Evolutionary conservation across 306 rosid genomes (phyloP).

Genomic region (Gastrolobium bilobum): DNA sequence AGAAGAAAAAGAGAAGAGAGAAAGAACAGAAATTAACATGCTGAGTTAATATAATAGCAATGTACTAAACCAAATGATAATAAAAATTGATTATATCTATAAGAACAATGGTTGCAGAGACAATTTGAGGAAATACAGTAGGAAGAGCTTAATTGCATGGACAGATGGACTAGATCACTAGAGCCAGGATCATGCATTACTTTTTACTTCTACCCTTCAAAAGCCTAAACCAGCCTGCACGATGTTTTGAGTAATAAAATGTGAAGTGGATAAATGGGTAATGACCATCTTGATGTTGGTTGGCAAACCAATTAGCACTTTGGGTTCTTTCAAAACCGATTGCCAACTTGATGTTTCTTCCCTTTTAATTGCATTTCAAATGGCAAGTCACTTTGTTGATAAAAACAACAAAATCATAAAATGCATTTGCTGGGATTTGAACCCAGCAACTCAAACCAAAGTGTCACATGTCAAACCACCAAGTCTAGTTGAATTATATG

Average conservation of each 20-base stretch:
- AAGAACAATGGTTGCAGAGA: conserved; percentile 28
- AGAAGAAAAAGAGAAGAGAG: conserved; percentile 40
- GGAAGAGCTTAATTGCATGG: conserved; percentile 19
- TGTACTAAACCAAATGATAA: conserved; percentile 23
- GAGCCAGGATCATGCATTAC: conserved; percentile 16
- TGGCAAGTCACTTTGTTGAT: not conserved
- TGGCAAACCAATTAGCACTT: conserved; percentile 2
- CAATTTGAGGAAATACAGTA: conserved; percentile 19
- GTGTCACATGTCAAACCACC: not conserved
- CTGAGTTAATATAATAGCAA: conserved; percentile 13
- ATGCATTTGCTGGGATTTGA: conserved; percentile 3
- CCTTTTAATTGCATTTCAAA: conserved; percentile 14
- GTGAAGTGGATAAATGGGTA: not conserved
- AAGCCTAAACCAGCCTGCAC: conserved; percentile 15
- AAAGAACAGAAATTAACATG: conserved; percentile 17
- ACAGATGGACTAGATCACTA: conserved; percentile 7
- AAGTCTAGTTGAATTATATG: conserved; percentile 1
- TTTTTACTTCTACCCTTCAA: conserved; percentile 33
- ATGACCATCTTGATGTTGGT: conserved; percentile 16
- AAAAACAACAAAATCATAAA: not conserved
- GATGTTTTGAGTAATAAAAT: conserved; percentile 1
- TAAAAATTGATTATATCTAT: conserved; percentile 33
- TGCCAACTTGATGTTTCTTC: not conserved
- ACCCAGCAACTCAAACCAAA: not conserved
- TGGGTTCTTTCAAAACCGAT: not conserved